Percentiles rank a stretch among this genome's conserved stretches.
Evolutionary conservation across 305 asterid species (phyloP).

Genomic region (Solanum hybrid): DNA sequence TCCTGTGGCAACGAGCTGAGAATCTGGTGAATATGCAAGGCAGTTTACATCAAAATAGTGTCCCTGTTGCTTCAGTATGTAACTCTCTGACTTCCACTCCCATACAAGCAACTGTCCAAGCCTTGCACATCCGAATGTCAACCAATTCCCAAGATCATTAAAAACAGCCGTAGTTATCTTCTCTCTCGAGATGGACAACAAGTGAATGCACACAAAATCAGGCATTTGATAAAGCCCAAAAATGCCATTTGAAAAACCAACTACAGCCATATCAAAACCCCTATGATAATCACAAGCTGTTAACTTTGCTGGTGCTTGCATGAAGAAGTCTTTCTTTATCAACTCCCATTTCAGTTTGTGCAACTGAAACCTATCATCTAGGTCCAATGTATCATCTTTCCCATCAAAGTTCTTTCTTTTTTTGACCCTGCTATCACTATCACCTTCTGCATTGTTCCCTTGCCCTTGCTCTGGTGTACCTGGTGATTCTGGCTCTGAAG

Average conservation of each 20-base stretch:
- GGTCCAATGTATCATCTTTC: conserved; percentile 27
- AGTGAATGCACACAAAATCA: conserved; percentile 78
- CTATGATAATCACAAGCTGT: conserved; percentile 74
- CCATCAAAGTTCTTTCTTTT: conserved; percentile 56
- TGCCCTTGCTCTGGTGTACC: conserved; percentile 60
- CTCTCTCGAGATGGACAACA: conserved; percentile 73
- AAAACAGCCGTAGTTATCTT: conserved; percentile 77
- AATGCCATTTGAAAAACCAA: conserved; percentile 87
- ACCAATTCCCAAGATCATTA: conserved; percentile 92
- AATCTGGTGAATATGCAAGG: conserved; percentile 85
- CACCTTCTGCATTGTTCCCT: conserved; percentile 29
- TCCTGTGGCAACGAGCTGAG: conserved; percentile 94
- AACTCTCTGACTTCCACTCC: conserved; percentile 99
- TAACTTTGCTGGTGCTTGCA: conserved; percentile 77
- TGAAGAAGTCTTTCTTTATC: conserved; percentile 66
- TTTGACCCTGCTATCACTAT: conserved; percentile 14
- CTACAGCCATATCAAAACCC: conserved; percentile 84
- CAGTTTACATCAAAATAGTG: conserved; percentile 96
- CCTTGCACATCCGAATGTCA: conserved; percentile 86
- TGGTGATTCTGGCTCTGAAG: conserved; percentile 71
- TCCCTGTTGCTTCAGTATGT: conserved; percentile 93
- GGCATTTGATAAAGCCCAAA: conserved; percentile 95
- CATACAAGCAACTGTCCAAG: conserved; percentile 97
- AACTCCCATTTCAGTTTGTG: conserved; percentile 60
- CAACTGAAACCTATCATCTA: conserved; percentile 29